Percentiles rank a stretch among this genome's conserved stretches.
Conservation (phyloP, 1,284 basidiomycete species). For the Ustilago nuda region DNA sequence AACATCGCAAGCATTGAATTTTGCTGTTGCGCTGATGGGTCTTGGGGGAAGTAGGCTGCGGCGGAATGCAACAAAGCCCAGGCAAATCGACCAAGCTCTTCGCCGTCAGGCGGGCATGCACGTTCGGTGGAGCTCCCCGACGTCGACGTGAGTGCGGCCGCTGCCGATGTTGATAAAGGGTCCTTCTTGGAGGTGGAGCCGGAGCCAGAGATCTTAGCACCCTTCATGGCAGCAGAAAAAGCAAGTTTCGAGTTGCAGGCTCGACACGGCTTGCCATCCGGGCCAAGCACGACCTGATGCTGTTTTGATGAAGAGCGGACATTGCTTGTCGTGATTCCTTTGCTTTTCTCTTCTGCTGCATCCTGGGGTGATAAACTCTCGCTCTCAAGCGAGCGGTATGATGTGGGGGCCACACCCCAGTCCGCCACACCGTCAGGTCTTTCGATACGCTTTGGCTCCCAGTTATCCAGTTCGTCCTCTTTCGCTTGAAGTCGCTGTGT, state of each 20-base stretch:
- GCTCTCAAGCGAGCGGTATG: slow-evolving; percentile 25
- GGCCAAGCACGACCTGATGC: slow-evolving; percentile 56
- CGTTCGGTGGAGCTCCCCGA: not conserved
- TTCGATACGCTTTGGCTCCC: slow-evolving; percentile 87
- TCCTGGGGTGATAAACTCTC: slow-evolving; percentile 70
- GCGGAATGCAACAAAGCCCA: slow-evolving; percentile 66
- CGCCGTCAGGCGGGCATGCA: slow-evolving; percentile 63
- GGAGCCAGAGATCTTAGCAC: slow-evolving; percentile 11
- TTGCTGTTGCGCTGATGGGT: slow-evolving; percentile 55
- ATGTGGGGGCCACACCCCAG: slow-evolving; percentile 81
- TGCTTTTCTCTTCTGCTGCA: slow-evolving; percentile 24
- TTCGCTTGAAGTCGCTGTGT: slow-evolving; percentile 70
- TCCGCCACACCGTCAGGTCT: slow-evolving; percentile 85
- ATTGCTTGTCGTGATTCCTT: slow-evolving; percentile 26
- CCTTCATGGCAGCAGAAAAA: slow-evolving; percentile 63
- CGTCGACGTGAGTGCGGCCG: slow-evolving; percentile 8
- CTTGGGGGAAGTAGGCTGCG: slow-evolving; percentile 65
- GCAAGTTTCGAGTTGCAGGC: slow-evolving; percentile 66
- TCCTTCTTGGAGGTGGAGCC: not conserved
- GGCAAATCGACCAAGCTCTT: slow-evolving; percentile 62
- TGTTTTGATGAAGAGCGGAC: slow-evolving; percentile 22
- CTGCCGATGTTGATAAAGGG: slow-evolving; percentile 5
- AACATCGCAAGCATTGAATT: slow-evolving; percentile 58
- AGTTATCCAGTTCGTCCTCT: slow-evolving; percentile 80
- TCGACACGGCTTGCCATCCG: slow-evolving; percentile 68